Conservation (phyloP, 805 yeast genomes). For the Ogataea paradorogensis region DNA sequence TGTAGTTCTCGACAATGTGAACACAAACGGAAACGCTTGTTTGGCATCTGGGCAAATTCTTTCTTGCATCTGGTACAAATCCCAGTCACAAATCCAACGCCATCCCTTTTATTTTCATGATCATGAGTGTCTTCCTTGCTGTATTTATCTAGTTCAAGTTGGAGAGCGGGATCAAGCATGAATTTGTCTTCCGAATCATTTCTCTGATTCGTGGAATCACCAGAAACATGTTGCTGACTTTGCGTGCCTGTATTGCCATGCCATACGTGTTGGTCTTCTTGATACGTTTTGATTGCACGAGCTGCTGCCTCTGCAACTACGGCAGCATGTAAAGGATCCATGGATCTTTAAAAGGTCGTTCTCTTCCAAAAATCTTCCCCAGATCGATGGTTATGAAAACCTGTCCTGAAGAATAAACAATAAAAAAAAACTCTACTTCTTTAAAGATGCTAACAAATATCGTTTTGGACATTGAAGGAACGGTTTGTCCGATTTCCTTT, state of each 20-base stretch:
- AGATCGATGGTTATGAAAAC: constrained; percentile 17
- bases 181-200: constrained; percentile 18
- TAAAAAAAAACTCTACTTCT: constrained; percentile 4
- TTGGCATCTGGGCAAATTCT: constrained; percentile 45
- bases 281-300: constrained; percentile 21
- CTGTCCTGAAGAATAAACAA: constrained; percentile 9
- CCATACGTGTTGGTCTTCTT: constrained; percentile 11
- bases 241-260: constrained; percentile 5
- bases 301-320: constrained; percentile 21
- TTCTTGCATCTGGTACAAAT: constrained; percentile 60
- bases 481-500: constrained; percentile 87
- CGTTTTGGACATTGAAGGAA: constrained; percentile 84
- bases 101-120: not conserved
- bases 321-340: constrained; percentile 22
- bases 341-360: constrained; percentile 10
- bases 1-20: constrained; percentile 64
- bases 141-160: constrained; percentile 23
- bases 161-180: constrained; percentile 26
- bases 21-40: constrained; percentile 54
- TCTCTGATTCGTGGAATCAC: not conserved
- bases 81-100: constrained; percentile 1
- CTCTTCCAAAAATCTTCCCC: constrained; percentile 11
- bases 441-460: constrained; percentile 23
- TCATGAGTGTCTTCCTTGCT: constrained; percentile 2
- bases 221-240: constrained; percentile 2